These are phyloP conservation scores for Tubosaeta brunneosetosa DNA, from an alignment of 768 basidiomycete species.

Conservation along the genomic window DNA sequence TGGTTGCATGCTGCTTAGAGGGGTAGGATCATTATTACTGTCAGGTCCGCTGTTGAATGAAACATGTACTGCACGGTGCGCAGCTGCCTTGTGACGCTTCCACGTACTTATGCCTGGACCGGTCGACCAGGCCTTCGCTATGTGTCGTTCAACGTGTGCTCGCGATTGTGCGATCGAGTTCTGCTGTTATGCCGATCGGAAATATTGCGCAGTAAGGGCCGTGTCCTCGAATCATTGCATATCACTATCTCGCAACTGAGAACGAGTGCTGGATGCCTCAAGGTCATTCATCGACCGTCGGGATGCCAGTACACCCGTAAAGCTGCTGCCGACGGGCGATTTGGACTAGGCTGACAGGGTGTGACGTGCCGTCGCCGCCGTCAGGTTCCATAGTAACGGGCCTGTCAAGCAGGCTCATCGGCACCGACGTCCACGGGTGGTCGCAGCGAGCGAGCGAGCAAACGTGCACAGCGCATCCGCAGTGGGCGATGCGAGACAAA, in stretches of 20 bases:
- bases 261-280: neutral
- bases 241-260: no score
- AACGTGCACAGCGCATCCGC: no score
- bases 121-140: no score
- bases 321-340: neutral
- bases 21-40: neutral
- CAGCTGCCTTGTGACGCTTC: neutral
- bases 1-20: constrained; percentile 1
- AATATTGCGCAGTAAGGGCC: no score
- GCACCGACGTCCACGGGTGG: neutral
- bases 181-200: no score
- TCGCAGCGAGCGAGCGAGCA: no score
- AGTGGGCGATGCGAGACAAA: neutral
- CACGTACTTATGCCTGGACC: no score
- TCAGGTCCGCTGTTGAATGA: no score
- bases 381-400: neutral
- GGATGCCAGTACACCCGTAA: neutral
- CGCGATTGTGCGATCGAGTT: no score
- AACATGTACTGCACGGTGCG: neutral
- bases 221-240: no score
- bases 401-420: neutral
- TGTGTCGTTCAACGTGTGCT: no score
- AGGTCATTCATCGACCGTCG: neutral
- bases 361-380: neutral
- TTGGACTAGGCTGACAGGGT: neutral